phyloP scores from a whole-genome alignment of 2,329 filamentous ascomycete species.

The Cryphonectria japonica region DNA sequence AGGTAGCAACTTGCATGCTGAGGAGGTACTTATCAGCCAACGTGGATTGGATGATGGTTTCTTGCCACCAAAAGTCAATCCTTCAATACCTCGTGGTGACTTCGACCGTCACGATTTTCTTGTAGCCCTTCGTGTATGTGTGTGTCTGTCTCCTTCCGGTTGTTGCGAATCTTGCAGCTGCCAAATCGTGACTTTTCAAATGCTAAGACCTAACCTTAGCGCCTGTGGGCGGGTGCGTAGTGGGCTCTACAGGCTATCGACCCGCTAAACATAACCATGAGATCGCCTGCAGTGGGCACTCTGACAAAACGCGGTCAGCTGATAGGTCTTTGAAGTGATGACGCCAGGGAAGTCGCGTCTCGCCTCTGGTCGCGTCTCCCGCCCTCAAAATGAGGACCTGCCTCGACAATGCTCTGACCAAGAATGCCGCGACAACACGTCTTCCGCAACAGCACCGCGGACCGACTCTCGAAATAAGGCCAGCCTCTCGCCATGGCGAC shows the following conservation, averaged over 20 bases:
- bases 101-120: background rate
- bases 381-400: background rate
- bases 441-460: background rate
- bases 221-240: background rate
- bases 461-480: background rate
- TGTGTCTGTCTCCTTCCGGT: background rate
- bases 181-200: background rate
- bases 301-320: slow-evolving; percentile 43
- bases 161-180: background rate
- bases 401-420: background rate
- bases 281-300: slow-evolving; percentile 7
- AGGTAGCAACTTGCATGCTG: background rate
- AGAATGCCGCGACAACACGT: background rate
- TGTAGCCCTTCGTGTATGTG: background rate
- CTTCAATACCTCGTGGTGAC: background rate
- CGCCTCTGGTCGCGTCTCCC: slow-evolving; percentile 44
- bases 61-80: background rate
- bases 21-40: background rate
- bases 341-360: slow-evolving; percentile 42
- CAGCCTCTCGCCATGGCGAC: slow-evolving; percentile 32
- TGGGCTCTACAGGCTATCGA: background rate
- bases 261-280: background rate
- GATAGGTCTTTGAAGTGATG: slow-evolving; percentile 36
- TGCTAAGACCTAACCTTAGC: background rate
- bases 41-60: background rate